Evolutionary conservation across 2,329 filamentous ascomycete genomes (phyloP).

Genomic region (Penicillium olsonii): DNA sequence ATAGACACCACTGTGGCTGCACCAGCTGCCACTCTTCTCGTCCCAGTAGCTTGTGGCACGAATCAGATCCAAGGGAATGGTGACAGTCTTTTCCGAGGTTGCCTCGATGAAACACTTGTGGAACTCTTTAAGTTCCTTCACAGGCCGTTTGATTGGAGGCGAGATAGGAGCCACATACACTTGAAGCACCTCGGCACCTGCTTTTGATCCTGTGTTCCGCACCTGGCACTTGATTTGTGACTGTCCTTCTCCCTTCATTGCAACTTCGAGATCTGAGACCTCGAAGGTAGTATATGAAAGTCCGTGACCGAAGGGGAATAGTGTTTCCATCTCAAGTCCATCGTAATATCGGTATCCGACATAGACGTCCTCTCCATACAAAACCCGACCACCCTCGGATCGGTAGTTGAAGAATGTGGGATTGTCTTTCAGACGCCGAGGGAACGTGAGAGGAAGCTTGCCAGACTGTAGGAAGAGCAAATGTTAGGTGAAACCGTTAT

Average conservation of each 20-base stretch:
- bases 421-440: slow-evolving; percentile 66
- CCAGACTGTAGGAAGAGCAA: slow-evolving; percentile 49
- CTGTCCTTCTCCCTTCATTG: slow-evolving; percentile 51
- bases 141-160: slow-evolving; percentile 55
- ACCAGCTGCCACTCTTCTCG: slow-evolving; percentile 56
- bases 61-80: slow-evolving; percentile 59
- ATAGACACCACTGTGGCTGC: slow-evolving; percentile 9
- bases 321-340: slow-evolving; percentile 51
- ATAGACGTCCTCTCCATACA: slow-evolving; percentile 80
- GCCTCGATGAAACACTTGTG: slow-evolving; percentile 63
- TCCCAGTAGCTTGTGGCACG: slow-evolving; percentile 71
- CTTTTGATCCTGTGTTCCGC: slow-evolving; percentile 54
- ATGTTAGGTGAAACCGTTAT: neutral
- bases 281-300: slow-evolving; percentile 74
- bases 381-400: slow-evolving; percentile 67
- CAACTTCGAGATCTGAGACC: slow-evolving; percentile 55
- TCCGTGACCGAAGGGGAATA: slow-evolving; percentile 73
- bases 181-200: slow-evolving; percentile 58
- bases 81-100: slow-evolving; percentile 59
- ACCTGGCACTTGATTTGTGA: neutral
- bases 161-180: slow-evolving; percentile 52
- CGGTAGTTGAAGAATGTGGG: slow-evolving; percentile 75
- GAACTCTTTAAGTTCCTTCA: slow-evolving; percentile 68
- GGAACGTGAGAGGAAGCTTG: slow-evolving; percentile 74
- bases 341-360: slow-evolving; percentile 82